These are phyloP conservation scores for Adansonia digitata DNA, from an alignment of 345 rosid species.

Conservation along the genomic window DNA sequence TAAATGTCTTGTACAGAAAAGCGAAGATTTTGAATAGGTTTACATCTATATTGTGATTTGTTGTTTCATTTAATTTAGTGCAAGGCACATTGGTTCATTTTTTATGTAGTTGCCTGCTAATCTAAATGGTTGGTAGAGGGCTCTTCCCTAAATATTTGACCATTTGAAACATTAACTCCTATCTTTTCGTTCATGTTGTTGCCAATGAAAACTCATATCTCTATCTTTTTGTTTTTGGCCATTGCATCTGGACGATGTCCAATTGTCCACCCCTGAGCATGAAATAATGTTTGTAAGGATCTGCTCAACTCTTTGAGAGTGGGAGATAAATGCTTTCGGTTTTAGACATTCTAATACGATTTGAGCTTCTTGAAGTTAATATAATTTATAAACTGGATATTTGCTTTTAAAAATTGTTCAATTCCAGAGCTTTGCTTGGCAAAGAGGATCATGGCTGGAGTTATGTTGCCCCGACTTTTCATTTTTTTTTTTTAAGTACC, in stretches of 20 bases:
- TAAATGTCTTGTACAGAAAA: neutral
- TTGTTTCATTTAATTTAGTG: neutral
- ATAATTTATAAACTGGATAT: neutral
- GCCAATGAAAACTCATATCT: neutral
- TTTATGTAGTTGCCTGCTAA: neutral
- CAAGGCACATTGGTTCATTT: neutral
- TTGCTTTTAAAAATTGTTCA: neutral
- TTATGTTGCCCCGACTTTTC: no score
- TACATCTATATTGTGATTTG: neutral
- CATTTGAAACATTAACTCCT: neutral
- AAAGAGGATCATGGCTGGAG: neutral
- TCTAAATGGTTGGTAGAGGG: neutral
- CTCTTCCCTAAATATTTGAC: constrained; percentile 5
- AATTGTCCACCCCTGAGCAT: neutral
- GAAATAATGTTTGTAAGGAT: neutral
- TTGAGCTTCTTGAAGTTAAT: neutral
- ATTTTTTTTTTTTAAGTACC: no score
- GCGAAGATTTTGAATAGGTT: neutral
- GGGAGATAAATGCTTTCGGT: neutral
- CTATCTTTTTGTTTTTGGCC: neutral
- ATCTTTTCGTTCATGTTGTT: neutral
- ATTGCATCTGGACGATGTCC: neutral
- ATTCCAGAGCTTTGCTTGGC: neutral
- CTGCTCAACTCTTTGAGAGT: neutral
- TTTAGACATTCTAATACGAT: neutral